Base-by-base conservation (phyloP, 805 yeast genomes). In the Cyberlindnera japonica region DNA sequence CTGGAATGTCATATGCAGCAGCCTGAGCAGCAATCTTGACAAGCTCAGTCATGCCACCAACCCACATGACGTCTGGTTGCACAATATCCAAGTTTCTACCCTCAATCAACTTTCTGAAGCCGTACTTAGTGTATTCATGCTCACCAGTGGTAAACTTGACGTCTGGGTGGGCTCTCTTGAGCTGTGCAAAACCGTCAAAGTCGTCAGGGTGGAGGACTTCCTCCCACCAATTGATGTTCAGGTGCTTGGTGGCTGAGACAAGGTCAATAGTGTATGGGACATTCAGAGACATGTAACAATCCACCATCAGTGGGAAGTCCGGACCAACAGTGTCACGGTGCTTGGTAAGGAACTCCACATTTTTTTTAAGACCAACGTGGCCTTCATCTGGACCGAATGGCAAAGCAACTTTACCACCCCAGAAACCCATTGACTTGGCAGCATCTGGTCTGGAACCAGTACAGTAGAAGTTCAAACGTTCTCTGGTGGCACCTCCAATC, bases 51-150 rank as follows among this genome's bases (percentile, higher is more conserved):
- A 71, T 51, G 33, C 76, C 75, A 37, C 76, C 76, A 44, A 70
- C 72, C 76, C 76, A 72, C 76, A 72, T 72, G 37, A 71, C 69
- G 51, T 72, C 77, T 17, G 76, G 76, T 51, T 72, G 77, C 42
- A 72, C 53, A 44, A 72, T 71, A 48, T 69, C 75, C 37, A 72
- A 44, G 50, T 70, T 69, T 45, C 77, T 58, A 31, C 71, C 74
- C 52, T 71, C 75, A 45, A 72, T 71, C 38, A 71, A 62, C 56
- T 72, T 69, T 51, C 76, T 62, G 61, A 72, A 72, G 5, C 76
- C 76, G 48, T 71, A 71, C 49, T 66, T 64, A 41, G 76, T 67
- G 58, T 71, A 72, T 50, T 72, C 77, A 51, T 72, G 77, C 55
- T 72, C 77, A 47, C 76, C 77, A 30, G 77, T 72, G 43, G 76